Base-by-base conservation (phyloP, 495 filamentous ascomycete genomes). In the Neurospora africana region DNA sequence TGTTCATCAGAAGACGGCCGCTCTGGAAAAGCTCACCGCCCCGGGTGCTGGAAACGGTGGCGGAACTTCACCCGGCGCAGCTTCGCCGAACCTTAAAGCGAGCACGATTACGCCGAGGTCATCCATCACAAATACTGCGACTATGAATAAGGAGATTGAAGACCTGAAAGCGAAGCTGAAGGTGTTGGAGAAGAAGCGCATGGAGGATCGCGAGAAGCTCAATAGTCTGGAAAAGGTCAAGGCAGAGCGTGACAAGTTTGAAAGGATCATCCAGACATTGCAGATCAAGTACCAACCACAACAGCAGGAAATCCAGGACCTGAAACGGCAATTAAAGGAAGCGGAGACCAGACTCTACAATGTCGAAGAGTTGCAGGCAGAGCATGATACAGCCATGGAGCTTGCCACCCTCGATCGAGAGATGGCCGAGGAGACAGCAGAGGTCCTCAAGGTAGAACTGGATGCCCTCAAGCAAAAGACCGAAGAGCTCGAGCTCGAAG, bases 381-480 rank as follows among this genome's bases (percentile, higher is more conserved):
- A 97, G 69, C 89, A 95, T 80, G 95, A 98, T 21, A 87, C 89
- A 7, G 84, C 91, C 19, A 82, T 97, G 81, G 96, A 99, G 83
- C 90, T 97, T 83, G 92, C 93, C 21, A 90, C 91, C 0, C 83
- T 99, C 23, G 95, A 99, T 77, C 86, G 93, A 19, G 95, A 98
- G 80, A 97, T 98, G 93, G 96, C 95, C 3, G 95, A 98, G 80
- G 95, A 98, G 78, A 92, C 89, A 41, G 91, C 92, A 7, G 95
- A 98, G 74, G 87, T 88, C 21, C 84, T 90, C 39, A 94, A 91
- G 78, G 86, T 87, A 3, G 95, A 98, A 79, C 84, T 94, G 23
- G 92, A 97, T n/a, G 84, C 87, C 5, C 80, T 97, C 61, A 90
- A 91, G 74, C 81, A 85, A 37, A 92, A 89, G 75, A 82, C 88